These are phyloP conservation scores for Cudoniella acicularis DNA, from an alignment of 495 filamentous ascomycete genomes.

Conservation along the genomic window DNA sequence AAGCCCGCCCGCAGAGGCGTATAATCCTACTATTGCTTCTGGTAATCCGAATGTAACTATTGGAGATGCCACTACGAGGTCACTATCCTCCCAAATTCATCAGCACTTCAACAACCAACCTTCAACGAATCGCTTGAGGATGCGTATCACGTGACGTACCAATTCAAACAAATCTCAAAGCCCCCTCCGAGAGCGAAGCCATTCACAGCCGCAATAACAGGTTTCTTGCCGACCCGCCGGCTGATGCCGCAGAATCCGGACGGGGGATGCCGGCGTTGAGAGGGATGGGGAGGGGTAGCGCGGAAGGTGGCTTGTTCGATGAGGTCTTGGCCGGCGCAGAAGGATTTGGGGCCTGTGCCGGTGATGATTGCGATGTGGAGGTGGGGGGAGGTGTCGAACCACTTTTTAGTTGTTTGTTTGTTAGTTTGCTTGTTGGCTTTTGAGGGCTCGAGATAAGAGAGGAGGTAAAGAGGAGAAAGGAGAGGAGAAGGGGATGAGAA, in stretches of 20 bases:
- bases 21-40: conserved; percentile 68
- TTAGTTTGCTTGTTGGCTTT: conserved; percentile 36
- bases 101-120: not conserved
- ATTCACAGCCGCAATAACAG: conserved; percentile 77
- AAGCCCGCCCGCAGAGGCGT: conserved; percentile 69
- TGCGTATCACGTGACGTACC: conserved; percentile 14
- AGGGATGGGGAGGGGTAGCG: not conserved
- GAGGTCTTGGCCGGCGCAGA: conserved; percentile 58
- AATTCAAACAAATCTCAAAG: conserved; percentile 71
- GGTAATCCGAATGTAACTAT: conserved; percentile 63
- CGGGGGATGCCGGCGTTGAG: conserved; percentile 14
- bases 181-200: conserved; percentile 74
- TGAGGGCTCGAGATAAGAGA: not conserved
- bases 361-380: conserved; percentile 58
- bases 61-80: conserved; percentile 64
- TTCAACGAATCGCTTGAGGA: not conserved
- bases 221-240: conserved; percentile 55
- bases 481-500: conserved; percentile 3
- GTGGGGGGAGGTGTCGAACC: conserved; percentile 55
- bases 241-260: conserved; percentile 46
- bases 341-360: conserved; percentile 46
- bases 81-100: conserved; percentile 39
- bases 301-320: conserved; percentile 34
- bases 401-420: conserved; percentile 47
- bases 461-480: not conserved